These are phyloP conservation scores for Hura crepitans DNA, from an alignment of 441 rosid genomes.

Conservation along the genomic window DNA sequence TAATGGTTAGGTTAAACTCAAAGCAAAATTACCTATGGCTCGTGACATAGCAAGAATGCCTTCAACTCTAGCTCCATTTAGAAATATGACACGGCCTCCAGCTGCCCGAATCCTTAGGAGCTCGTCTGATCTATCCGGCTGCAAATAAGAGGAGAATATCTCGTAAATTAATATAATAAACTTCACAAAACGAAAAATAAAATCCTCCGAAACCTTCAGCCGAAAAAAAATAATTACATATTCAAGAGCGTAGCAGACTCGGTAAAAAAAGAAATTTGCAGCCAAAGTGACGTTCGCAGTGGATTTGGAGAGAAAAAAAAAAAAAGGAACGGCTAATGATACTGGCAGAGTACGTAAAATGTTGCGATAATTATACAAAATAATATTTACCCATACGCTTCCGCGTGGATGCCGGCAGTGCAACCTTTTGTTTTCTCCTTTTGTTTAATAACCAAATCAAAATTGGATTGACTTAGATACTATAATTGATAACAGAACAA, in stretches of 20 bases:
- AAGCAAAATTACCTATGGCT: slow-evolving; percentile 54
- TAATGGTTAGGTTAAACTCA: slow-evolving; percentile 12
- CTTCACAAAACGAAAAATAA: not conserved
- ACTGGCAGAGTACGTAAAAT: no score
- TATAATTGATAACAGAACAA: no score
- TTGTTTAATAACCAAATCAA: no score
- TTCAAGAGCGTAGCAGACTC: no score
- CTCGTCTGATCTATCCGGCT: slow-evolving; percentile 86
- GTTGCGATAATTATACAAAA: no score
- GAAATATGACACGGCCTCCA: slow-evolving; percentile 54
- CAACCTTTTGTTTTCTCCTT: no score
- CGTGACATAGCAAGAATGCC: slow-evolving; percentile 88
- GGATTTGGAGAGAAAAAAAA: not conserved
- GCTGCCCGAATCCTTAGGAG: slow-evolving; percentile 58
- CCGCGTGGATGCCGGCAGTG: no score
- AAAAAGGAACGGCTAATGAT: not conserved
- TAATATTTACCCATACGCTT: no score
- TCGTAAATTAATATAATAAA: not conserved
- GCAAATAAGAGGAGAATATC: slow-evolving; percentile 17
- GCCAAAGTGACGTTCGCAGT: no score
- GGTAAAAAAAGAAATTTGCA: no score
- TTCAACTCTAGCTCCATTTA: slow-evolving; percentile 66
- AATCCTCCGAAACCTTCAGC: no score
- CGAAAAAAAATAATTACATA: not conserved
- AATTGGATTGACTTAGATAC: no score